Evolutionary conservation across 768 basidiomycete species (phyloP).

Genomic region (Tulasnella sp.): DNA sequence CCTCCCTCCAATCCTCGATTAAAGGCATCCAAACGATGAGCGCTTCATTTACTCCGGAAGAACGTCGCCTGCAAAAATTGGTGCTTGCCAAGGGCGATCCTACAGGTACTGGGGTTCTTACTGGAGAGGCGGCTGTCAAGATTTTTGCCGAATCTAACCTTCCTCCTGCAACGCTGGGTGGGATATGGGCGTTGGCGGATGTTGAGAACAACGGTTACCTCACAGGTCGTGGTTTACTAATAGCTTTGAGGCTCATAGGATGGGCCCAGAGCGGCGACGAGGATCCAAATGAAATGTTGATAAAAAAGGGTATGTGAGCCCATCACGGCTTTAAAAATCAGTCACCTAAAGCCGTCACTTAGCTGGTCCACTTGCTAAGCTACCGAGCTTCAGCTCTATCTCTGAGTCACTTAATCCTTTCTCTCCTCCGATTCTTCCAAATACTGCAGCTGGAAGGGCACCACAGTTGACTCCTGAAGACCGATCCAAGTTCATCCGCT

Average conservation of each 20-base stretch:
- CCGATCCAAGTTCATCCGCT: slow-evolving; percentile 63
- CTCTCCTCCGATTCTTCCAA: slow-evolving; percentile 29
- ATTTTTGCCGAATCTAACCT: slow-evolving; percentile 78
- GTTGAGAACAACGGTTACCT: slow-evolving; percentile 89
- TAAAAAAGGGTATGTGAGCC: slow-evolving; percentile 51
- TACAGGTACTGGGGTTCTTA: slow-evolving; percentile 69
- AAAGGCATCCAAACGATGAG: too few relatives aligned
- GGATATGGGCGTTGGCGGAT: slow-evolving; percentile 90
- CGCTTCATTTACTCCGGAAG: too few relatives aligned
- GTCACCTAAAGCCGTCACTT: slow-evolving; percentile 15
- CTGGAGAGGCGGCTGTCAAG: slow-evolving; percentile 81
- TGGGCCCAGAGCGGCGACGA: slow-evolving; percentile 87
- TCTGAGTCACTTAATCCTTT: slow-evolving; percentile 45
- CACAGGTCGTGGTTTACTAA: slow-evolving; percentile 72
- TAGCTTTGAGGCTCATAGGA: slow-evolving; percentile 82
- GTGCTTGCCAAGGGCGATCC: slow-evolving; percentile 43
- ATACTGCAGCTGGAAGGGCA: background rate
- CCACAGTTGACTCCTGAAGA: slow-evolving; percentile 70
- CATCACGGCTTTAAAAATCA: slow-evolving; percentile 1
- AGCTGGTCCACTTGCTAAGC: slow-evolving; percentile 78
- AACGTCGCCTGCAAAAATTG: slow-evolving; percentile 9
- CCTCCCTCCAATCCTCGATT: too few relatives aligned
- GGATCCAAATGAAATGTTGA: slow-evolving; percentile 44
- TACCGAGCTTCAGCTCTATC: slow-evolving; percentile 50
- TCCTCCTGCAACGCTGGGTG: slow-evolving; percentile 62